Conservation (phyloP, 441 rosid genomes). For the Melastoma candidum region DNA sequence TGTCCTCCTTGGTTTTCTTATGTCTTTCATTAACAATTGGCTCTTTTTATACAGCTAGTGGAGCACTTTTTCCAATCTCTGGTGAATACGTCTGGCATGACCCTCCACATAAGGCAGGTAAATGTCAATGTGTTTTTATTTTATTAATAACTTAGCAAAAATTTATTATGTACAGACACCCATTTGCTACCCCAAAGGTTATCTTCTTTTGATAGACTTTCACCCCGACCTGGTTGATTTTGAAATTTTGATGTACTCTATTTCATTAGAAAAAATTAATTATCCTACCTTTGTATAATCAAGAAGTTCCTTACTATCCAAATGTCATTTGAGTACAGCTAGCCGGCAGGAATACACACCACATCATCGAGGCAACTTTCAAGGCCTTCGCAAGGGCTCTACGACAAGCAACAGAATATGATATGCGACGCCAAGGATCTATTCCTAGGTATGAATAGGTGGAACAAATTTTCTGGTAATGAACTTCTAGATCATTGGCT, state of each 20-base stretch:
- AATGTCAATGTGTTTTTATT: constrained; percentile 1
- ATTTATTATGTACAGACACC: too few species aligned
- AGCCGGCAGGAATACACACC: constrained; percentile 89
- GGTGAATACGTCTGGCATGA: constrained; percentile 89
- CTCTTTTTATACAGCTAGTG: constrained; percentile 45
- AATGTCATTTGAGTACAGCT: constrained; percentile 39
- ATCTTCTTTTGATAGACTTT: too few species aligned
- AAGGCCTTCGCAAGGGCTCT: constrained; percentile 97
- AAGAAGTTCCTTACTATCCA: constrained; percentile 2
- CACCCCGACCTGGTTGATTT: too few species aligned
- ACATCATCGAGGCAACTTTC: constrained; percentile 92
- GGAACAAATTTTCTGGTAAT: too few species aligned
- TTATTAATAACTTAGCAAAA: background rate
- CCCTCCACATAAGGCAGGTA: constrained; percentile 86
- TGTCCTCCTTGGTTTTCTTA: too few species aligned
- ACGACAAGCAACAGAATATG: constrained; percentile 76
- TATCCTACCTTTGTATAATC: background rate
- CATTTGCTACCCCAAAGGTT: too few species aligned
- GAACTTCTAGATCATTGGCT: too few species aligned
- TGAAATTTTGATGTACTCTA: background rate
- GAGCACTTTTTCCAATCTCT: constrained; percentile 87
- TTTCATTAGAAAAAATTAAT: background rate
- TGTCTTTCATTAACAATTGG: background rate
- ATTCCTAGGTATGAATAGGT: constrained; percentile 53
- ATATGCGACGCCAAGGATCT: constrained; percentile 72